Conservation (phyloP, 805 yeast species). For the Saturnispora saitoi region DNA sequence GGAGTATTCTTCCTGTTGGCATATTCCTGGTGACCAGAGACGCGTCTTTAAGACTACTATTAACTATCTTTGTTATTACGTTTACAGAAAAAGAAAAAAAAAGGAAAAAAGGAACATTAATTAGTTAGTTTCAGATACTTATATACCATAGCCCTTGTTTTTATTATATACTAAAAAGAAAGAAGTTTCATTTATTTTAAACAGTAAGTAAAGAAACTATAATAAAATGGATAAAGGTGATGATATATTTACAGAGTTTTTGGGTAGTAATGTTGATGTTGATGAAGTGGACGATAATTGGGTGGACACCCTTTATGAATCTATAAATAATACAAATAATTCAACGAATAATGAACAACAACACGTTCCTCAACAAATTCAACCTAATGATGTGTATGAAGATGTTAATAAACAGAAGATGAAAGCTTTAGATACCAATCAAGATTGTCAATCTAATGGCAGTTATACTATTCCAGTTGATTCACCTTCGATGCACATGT, state of each 20-base stretch:
- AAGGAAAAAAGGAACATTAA: too few relatives aligned
- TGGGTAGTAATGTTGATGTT: constrained; percentile 2
- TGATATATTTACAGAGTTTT: constrained; percentile 11
- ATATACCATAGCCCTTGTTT: too few relatives aligned
- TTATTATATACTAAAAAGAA: too few relatives aligned
- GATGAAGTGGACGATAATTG: constrained; percentile 1
- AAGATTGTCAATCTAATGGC: constrained; percentile 5
- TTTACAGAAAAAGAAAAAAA: too few relatives aligned
- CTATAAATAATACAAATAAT: background rate
- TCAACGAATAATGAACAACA: background rate
- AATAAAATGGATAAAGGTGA: constrained; percentile 5
- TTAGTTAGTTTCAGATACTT: too few relatives aligned
- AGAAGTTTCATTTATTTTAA: background rate
- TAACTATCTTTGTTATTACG: too few relatives aligned
- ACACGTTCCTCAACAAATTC: background rate
- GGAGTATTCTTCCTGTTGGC: background rate
- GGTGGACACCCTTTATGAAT: constrained; percentile 9
- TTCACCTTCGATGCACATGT: constrained; percentile 18
- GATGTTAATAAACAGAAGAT: constrained; percentile 5
- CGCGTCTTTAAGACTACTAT: background rate
- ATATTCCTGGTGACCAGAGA: background rate
- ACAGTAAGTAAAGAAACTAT: background rate
- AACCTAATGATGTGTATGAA: constrained; percentile 2
- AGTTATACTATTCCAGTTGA: constrained; percentile 15
- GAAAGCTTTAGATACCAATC: background rate